Evolutionary conservation across 768 basidiomycete species (phyloP), one percentile per base, ranked within the genome.

Genomic region (Udeniomyces megalosporus): DNA sequence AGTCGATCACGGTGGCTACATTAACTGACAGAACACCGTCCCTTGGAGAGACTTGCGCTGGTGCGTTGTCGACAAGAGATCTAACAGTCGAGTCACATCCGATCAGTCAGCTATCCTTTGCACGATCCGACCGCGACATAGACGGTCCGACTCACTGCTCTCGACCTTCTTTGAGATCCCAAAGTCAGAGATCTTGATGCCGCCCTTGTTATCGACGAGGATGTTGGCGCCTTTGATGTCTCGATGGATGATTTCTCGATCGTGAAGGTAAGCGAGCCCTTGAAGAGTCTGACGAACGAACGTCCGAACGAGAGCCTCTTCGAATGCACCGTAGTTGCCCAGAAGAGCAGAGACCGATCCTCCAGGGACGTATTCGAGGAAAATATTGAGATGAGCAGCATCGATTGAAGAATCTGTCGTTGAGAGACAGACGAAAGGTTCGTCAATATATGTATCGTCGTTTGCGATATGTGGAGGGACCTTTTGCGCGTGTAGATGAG

Each of bases 221-320:
- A 99, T 95, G 72, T 99, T 97, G 42, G 88, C 95, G 24, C 95
- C 95, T 71, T 99, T 99, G 78, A 99, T 99, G 70, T 99, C 95
- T 12, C 91, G 86, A 74, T 96, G 91, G 61, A 96, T 90, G 72
- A 96, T 95, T 67, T 87, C 89, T 14, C 86, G 81, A 68, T 88
- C 87, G 67, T 96, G 91, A 12, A 96, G 80, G 68, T 95, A 96
- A 70, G 84, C 81, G 58, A 96, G 79, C 12, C 91, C 91, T 54
- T 83, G 82, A 47, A 92, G 77, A 66, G 93, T 93, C 73, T 95
- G 92, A 26, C 87, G 80, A 53, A 92, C 87, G 72, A 92, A 96
- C 70, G 88, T 92, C 67, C 85, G 84, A 47, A 93, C 89, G 4
- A 96, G 80, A 0, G 84, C 79, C 70, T 96, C 92, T 71, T 93